Percentiles rank a stretch among this genome's conserved stretches.
Evolutionary conservation across 495 filamentous ascomycete species (phyloP).

Genomic region (Penicillium crystallinum): DNA sequence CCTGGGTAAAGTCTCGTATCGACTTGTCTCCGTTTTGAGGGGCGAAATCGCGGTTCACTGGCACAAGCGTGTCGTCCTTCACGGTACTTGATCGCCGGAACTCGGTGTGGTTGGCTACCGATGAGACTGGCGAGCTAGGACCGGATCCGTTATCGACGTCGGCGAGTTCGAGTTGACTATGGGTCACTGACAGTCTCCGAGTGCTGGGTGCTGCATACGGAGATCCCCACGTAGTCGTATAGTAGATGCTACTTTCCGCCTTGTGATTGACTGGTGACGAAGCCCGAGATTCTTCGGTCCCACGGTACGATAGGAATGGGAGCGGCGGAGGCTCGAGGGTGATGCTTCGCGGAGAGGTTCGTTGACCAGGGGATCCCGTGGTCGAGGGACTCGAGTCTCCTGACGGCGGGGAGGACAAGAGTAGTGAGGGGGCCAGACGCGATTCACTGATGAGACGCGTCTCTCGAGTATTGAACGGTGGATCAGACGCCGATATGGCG

Average conservation of each 20-base stretch:
- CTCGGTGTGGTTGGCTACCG: slow-evolving; percentile 48
- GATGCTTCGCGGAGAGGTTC: slow-evolving; percentile 25
- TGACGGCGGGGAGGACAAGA: slow-evolving; percentile 33
- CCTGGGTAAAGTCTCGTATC: slow-evolving; percentile 60
- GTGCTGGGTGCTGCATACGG: slow-evolving; percentile 59
- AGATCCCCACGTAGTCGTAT: slow-evolving; percentile 68
- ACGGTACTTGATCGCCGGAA: slow-evolving; percentile 43
- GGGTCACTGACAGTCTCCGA: slow-evolving; percentile 40
- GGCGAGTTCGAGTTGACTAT: slow-evolving; percentile 41
- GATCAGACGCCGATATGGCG: slow-evolving; percentile 38
- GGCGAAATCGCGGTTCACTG: slow-evolving; percentile 20
- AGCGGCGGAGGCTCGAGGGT: slow-evolving; percentile 32
- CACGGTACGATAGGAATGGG: slow-evolving; percentile 30
- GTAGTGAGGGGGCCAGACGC: slow-evolving; percentile 27
- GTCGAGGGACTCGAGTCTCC: slow-evolving; percentile 37
- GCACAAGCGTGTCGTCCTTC: slow-evolving; percentile 20
- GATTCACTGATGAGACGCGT: slow-evolving; percentile 29
- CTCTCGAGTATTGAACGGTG: slow-evolving; percentile 30
- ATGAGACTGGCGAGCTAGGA: slow-evolving; percentile 38
- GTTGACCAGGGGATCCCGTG: slow-evolving; percentile 33
- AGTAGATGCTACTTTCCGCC: slow-evolving; percentile 48
- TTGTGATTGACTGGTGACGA: slow-evolving; percentile 42
- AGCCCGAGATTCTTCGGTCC: slow-evolving; percentile 32
- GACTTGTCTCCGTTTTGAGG: slow-evolving; percentile 39
- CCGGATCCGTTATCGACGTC: slow-evolving; percentile 31